Evolutionary conservation across 352 stramenopile genomes (phyloP).

Genomic region (Phytophthora quininea): DNA sequence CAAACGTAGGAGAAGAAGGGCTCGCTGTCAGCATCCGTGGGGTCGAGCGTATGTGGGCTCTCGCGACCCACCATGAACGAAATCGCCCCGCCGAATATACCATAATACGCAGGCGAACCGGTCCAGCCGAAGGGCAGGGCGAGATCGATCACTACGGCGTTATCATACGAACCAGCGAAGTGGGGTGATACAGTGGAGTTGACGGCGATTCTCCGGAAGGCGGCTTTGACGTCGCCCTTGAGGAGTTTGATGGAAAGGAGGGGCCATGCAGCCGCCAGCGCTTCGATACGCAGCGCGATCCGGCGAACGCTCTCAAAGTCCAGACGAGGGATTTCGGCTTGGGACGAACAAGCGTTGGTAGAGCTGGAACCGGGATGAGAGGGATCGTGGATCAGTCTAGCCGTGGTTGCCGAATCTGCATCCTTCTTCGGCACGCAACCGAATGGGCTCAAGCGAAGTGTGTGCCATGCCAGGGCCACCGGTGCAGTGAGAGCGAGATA

Average conservation of each 20-base stretch:
- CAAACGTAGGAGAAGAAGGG: constrained; percentile 34
- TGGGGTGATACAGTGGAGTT: not conserved
- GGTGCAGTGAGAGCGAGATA: not conserved
- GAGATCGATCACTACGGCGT: not conserved
- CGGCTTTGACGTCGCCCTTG: not conserved
- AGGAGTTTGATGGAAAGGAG: not conserved
- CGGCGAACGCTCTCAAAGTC: not conserved
- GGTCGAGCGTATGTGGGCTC: constrained; percentile 8
- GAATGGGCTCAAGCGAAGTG: not conserved
- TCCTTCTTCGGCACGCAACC: not conserved
- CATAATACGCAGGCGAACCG: not conserved
- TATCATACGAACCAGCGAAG: not conserved
- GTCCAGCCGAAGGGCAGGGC: constrained; percentile 2
- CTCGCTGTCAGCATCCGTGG: not conserved
- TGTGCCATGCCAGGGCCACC: not conserved
- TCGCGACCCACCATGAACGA: not conserved
- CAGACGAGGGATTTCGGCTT: not conserved
- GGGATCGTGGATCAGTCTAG: not conserved
- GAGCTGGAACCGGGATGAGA: not conserved
- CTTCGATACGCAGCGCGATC: not conserved
- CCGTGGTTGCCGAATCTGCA: not conserved
- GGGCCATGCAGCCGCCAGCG: not conserved
- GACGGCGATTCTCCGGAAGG: not conserved
- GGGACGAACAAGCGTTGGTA: not conserved
- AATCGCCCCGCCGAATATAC: not conserved